These are phyloP conservation scores for Ananas comosus DNA, from an alignment of 176 grass and related monocot species.

Conservation along the genomic window DNA sequence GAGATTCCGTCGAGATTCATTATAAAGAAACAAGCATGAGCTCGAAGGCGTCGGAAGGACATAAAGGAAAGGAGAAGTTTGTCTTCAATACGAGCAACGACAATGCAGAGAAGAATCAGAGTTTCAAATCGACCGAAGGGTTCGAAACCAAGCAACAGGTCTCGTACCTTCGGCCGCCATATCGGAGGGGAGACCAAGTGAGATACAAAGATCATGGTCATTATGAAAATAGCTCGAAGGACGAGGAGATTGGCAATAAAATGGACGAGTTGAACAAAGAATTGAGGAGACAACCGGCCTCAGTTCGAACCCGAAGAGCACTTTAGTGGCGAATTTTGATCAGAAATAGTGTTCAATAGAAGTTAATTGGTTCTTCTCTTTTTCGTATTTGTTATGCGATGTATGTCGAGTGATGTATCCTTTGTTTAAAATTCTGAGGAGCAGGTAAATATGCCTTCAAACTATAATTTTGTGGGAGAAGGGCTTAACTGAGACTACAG, in stretches of 20 bases:
- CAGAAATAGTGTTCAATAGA: no score
- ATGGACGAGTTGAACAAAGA: not conserved
- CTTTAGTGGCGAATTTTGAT: not conserved
- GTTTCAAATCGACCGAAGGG: not conserved
- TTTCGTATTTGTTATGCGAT: no score
- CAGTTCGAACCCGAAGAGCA: constrained; percentile 11
- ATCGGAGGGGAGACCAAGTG: not conserved
- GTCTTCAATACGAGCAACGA: no score
- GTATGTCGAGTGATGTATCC: no score
- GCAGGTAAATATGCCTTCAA: no score
- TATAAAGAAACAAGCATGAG: not conserved
- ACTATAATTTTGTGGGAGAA: no score
- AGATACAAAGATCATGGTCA: not conserved
- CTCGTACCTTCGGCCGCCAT: constrained; percentile 1
- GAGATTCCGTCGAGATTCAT: not conserved
- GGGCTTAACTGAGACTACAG: no score
- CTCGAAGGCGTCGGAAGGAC: no score
- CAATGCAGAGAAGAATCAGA: no score
- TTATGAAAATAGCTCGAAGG: not conserved
- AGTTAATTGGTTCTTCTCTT: no score
- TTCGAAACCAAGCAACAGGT: not conserved
- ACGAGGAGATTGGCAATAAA: not conserved
- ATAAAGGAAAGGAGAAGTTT: no score
- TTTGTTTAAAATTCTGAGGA: no score
- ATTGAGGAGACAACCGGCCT: not conserved